Percentiles rank a stretch among this genome's conserved stretches.
Conservation (phyloP, 2,329 filamentous ascomycete species). For the Graphilbum fragrans region DNA sequence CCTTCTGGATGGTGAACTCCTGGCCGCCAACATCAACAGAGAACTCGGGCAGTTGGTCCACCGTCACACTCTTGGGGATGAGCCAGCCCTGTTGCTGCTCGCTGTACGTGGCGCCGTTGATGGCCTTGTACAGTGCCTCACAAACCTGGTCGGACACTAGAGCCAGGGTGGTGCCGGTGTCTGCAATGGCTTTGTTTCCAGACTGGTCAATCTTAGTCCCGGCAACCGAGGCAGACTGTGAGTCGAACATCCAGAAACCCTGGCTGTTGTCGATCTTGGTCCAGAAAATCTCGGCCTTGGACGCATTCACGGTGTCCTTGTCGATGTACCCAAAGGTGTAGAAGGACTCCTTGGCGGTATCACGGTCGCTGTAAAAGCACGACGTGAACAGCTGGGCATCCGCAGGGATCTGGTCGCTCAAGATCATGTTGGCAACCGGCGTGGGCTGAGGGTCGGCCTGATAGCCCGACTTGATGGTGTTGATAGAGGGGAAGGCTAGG, state of each 20-base stretch:
- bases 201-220: conserved; percentile 35
- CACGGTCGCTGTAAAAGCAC: conserved; percentile 45
- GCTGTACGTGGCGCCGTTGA: conserved; percentile 48
- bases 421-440: conserved; percentile 58
- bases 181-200: conserved; percentile 55
- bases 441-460: conserved; percentile 41
- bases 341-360: conserved; percentile 40
- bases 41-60: conserved; percentile 44
- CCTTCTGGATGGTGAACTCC: conserved; percentile 48
- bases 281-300: conserved; percentile 44
- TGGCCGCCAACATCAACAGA: conserved; percentile 51
- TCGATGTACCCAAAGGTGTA: conserved; percentile 68
- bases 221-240: conserved; percentile 43
- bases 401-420: conserved; percentile 29
- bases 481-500: conserved; percentile 52
- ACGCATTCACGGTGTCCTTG: conserved; percentile 41
- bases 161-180: conserved; percentile 59
- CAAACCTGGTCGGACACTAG: conserved; percentile 50
- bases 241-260: conserved; percentile 59
- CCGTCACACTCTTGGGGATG: conserved; percentile 41
- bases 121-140: conserved; percentile 49
- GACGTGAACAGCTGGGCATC: conserved; percentile 49
- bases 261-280: conserved; percentile 45
- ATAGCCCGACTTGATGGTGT: conserved; percentile 36
- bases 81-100: conserved; percentile 47